Conservation (phyloP, 2,329 filamentous ascomycete genomes). For the Talaromyces sp. region DNA sequence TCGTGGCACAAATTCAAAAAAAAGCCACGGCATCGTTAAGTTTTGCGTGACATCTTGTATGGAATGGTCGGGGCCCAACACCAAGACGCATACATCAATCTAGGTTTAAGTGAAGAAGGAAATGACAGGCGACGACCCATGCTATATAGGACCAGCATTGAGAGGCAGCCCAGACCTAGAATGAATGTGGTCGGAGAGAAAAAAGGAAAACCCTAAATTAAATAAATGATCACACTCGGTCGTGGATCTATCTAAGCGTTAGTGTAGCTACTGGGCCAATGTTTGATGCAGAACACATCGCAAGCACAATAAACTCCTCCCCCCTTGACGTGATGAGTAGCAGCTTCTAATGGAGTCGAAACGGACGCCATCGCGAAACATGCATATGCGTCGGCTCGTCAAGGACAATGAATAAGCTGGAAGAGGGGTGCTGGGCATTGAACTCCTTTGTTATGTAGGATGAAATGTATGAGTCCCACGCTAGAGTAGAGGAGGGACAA, state of each 20-base stretch:
- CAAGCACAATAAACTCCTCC: background rate
- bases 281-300: background rate
- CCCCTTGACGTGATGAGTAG: slow-evolving; percentile 13
- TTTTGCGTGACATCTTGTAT: slow-evolving; percentile 5
- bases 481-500: background rate
- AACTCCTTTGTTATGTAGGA: slow-evolving; percentile 6
- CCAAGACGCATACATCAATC: background rate
- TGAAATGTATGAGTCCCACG: background rate
- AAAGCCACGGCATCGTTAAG: slow-evolving; percentile 1
- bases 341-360: slow-evolving; percentile 1
- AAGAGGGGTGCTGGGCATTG: background rate
- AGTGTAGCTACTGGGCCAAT: background rate
- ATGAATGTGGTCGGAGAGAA: slow-evolving; percentile 2
- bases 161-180: background rate
- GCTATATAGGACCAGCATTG: slow-evolving; percentile 2
- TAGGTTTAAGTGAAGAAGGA: background rate
- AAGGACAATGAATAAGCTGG: slow-evolving; percentile 5
- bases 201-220: background rate
- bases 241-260: slow-evolving; percentile 3
- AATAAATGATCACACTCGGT: background rate
- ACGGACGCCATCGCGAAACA: background rate
- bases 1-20: background rate
- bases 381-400: slow-evolving; percentile 7
- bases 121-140: slow-evolving; percentile 10
- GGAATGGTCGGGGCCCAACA: slow-evolving; percentile 6